phyloP scores from a whole-genome alignment of 2,329 filamentous ascomycete species.

The Nothopassalora personata region DNA sequence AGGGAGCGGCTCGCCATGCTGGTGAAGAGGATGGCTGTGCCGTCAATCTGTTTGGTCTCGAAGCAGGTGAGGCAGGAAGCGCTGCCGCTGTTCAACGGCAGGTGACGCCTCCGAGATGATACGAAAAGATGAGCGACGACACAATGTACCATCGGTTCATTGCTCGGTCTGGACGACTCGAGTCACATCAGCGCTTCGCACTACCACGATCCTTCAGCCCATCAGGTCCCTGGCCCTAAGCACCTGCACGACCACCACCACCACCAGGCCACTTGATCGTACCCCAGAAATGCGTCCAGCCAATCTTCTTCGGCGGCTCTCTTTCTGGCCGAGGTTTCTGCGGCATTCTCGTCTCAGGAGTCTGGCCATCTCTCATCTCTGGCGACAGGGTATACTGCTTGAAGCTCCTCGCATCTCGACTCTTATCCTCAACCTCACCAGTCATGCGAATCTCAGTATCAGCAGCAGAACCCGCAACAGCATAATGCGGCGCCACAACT shows the following conservation, averaged over 20 bases:
- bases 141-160: background rate
- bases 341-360: conserved; percentile 11
- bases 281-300: conserved; percentile 51
- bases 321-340: conserved; percentile 39
- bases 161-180: background rate
- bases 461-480: conserved; percentile 1
- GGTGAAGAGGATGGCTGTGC: background rate
- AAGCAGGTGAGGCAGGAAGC: background rate
- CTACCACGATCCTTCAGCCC: conserved; percentile 39
- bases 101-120: background rate
- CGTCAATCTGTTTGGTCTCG: background rate
- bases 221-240: conserved; percentile 49
- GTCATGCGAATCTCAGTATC: conserved; percentile 21
- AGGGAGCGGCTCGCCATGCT: background rate
- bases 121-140: background rate
- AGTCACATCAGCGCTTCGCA: conserved; percentile 25
- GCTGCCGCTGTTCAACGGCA: background rate
- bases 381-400: conserved; percentile 33
- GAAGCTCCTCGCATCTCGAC: conserved; percentile 38
- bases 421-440: conserved; percentile 22
- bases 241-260: conserved; percentile 45
- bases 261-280: conserved; percentile 42
- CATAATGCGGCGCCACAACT: conserved; percentile 3
- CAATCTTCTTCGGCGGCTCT: conserved; percentile 48
- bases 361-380: conserved; percentile 16